Base-by-base conservation (phyloP, 1,284 basidiomycete genomes). In the Cutaneotrichosporon arboriforme region DNA sequence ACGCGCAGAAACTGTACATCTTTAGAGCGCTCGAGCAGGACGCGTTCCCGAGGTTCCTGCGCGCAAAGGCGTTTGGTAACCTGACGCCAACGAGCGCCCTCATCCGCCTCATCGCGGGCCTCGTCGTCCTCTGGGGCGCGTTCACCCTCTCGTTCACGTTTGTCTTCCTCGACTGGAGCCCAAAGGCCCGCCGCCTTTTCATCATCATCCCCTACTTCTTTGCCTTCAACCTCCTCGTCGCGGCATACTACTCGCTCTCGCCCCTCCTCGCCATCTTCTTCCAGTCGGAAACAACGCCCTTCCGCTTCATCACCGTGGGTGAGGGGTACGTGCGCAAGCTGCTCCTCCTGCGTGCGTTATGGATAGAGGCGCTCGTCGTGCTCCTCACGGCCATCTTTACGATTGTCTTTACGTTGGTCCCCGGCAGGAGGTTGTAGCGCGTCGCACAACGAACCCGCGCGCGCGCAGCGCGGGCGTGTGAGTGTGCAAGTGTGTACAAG, bases 1-100 rank as follows among this genome's bases (percentile, higher is more conserved):
- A 97, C 71, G 78, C 85, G 2, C 94, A 97, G 77, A 97, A 98
- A 78, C 90, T 96, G 69, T 97, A 96, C 70, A 91, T 93, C 68
- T 96, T 94, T 80, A 82, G 90, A 50, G 90, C 90, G 4, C 94
- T 97, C 85, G 93, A 97, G 72, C 87, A 92, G 74, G 92, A 97
- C 68, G 88, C 90, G n/a, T 97, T 94, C 79, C 90, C 91, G 42
- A 82, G 92, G 4, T 98, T 98, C 81, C 78, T 98, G 50, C 83
- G 94, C 52, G 85, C 90, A 4, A 98, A 98, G 76, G 92, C 93
- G 9, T 98, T 97, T 69, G 90, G 91, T 38, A 98, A 98, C 74
- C 78, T 98, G 52, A 97, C 93, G 0, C 91, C 92, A 10, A 81
- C 94, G 56, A 88, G 86, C 22, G 84, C 89, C 2, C 81, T 97